These are phyloP conservation scores for Nematocida homosporus DNA, from an alignment of 371 early-diverging fungal species.

Conservation along the genomic window DNA sequence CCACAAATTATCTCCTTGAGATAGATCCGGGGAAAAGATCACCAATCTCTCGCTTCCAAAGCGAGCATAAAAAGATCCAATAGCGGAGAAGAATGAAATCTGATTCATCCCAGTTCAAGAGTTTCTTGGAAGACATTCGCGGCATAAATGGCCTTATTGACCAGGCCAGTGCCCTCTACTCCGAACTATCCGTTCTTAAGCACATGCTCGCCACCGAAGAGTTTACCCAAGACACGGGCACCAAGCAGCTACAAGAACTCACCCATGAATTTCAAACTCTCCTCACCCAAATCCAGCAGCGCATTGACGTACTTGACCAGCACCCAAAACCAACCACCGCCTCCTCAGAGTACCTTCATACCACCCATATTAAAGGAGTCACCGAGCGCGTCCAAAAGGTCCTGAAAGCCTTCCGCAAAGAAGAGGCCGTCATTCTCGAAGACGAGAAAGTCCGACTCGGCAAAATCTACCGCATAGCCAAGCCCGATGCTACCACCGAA, in stretches of 20 bases:
- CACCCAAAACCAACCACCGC: too few relatives aligned
- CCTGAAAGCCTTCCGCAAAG: slow-evolving; percentile 39
- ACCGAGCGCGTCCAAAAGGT: slow-evolving; percentile 41
- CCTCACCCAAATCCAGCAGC: background rate
- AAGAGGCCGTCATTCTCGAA: slow-evolving; percentile 39
- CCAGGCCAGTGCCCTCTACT: slow-evolving; percentile 4
- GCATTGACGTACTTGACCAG: background rate
- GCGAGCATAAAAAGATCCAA: background rate
- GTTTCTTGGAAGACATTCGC: slow-evolving; percentile 15
- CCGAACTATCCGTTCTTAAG: background rate
- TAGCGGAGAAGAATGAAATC: slow-evolving; percentile 18
- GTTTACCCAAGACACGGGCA: background rate
- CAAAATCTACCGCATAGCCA: slow-evolving; percentile 62
- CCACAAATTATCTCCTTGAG: slow-evolving; percentile 8
- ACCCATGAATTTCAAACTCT: background rate
- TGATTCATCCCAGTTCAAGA: background rate
- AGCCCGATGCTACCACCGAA: slow-evolving; percentile 63
- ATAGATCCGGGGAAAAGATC: slow-evolving; percentile 36
- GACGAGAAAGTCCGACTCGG: slow-evolving; percentile 60
- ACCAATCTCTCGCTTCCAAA: slow-evolving; percentile 21
- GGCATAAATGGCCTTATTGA: slow-evolving; percentile 19
- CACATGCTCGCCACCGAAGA: background rate
- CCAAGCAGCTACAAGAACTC: background rate
- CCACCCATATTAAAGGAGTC: slow-evolving; percentile 14
- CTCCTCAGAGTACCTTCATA: background rate